Evolutionary conservation across 2,329 filamentous ascomycete species (phyloP), one percentile per base, ranked within the genome.

Genomic region (Stagonosporopsis vannaccii): DNA sequence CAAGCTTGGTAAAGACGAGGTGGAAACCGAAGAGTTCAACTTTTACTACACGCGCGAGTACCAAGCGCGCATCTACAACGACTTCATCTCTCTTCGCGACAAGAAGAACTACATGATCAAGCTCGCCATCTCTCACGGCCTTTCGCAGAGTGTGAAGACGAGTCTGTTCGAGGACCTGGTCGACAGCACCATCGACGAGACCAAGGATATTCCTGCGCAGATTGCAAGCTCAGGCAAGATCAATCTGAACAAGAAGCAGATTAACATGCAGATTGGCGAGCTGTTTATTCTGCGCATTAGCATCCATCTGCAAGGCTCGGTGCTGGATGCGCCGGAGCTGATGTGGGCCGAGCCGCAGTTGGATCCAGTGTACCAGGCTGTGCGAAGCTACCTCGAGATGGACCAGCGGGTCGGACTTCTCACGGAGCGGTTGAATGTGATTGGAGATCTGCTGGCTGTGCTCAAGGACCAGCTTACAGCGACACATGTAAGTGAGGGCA

Each of bases 261-360:
- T 99, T 82, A 98, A 98, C 81, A 98, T 98, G 93, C 93, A 98
- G 78, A 97, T 99, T 59, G 95, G 95, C 74, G 93, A 99, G 79
- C 86, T 99, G 50, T 99, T 99, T 77, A 98, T 99, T 72, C 81
- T 99, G 28, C 87, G 95, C 58, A 98, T 99, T 80, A 97, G 95
- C 76, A 98, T 99, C 71, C 96, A 99, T 78, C 84, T 99, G 46
- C 97, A 98, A 76, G 95, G 95, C 30, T 96, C 91, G 26, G 93
- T 99, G 6, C 88, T 99, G 35, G 95, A 99, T 75, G 96, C 93
- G 9, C 95, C 95, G 0, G 95, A 99, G 78, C 84, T 99, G 37
- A 98, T 99, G 84, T 99, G 95, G 95, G 91, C 94, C 28, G 95
- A 99, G 78, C 95, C 95, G 8, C 93, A 97, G 76, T 84, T 99